Evolutionary conservation across 2,329 filamentous ascomycete genomes (phyloP), one percentile per base, ranked within the genome.

Genomic region (Trichoderma cornu-damae): DNA sequence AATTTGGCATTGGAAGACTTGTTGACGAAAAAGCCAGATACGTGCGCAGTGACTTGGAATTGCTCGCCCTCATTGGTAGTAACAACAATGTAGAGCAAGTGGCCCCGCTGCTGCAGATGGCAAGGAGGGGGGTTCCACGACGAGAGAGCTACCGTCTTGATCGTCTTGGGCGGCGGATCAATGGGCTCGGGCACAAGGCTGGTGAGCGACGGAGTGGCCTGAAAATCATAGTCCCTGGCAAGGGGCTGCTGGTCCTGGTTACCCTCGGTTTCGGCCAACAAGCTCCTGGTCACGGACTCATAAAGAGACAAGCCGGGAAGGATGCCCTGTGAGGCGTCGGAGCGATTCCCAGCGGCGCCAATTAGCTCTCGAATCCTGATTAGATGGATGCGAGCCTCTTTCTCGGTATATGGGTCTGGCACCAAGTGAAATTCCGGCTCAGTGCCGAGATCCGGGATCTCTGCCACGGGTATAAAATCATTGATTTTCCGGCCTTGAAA

Each of bases 361-460:
- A 99, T 91, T 63, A 99, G 81, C 70, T 99, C 94, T 62, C 94
- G 83, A 61, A 96, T 87, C 63, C 94, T 83, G 52, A 99, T 85
- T 62, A 97, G 78, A 74, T 99, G 94, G 79, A 99, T 88, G 63
- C 95, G 87, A 28, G 94, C 93, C 75, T 99, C 94, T 77, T 96
- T 97, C 77, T 99, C 94, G 42, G 90, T 99, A 73, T 99, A 99
- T 44, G 95, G 90, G 69, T 99, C 94, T 74, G 96, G 88, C 55
- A 96, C 85, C 65, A 99, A 77, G 54, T 81, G 82, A 59, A 96
- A 81, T 67, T 92, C 88, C 34, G 92, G 88, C 61, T 91, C 86
- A 32, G 87, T 75, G 53, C 84, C 83, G 56, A 99, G 82, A 57
- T 84, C 90, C 47, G 88, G 81, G 56, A 99, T 88, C 70, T 99